Evolutionary conservation across 441 rosid genomes (phyloP).

Genomic region (Brassica hybrid): DNA sequence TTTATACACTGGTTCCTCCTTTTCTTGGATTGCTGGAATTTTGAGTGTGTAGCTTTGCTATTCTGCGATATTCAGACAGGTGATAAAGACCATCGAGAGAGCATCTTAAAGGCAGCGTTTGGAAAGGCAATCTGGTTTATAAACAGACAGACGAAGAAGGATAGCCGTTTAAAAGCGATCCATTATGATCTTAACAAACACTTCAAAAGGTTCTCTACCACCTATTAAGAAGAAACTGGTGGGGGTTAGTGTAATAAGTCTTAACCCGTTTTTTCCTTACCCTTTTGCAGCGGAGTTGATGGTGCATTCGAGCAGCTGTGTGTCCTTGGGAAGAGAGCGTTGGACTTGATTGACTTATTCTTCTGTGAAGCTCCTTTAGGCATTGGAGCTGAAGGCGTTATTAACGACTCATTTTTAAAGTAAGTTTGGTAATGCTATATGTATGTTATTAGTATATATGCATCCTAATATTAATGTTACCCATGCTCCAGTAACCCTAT

Average conservation of each 20-base stretch:
- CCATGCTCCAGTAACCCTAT: conserved; percentile 36
- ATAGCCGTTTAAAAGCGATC: conserved; percentile 58
- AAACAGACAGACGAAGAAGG: conserved; percentile 49
- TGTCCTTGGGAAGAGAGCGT: conserved; percentile 57
- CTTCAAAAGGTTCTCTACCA: conserved; percentile 61
- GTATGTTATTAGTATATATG: no score
- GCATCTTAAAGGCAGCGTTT: conserved; percentile 64
- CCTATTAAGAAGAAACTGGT: conserved; percentile 11
- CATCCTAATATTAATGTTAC: conserved; percentile 36
- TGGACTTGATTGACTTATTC: conserved; percentile 60
- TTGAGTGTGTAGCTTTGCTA: conserved; percentile 28
- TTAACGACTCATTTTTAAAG: conserved; percentile 53
- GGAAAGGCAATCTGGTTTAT: conserved; percentile 62
- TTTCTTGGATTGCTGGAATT: conserved; percentile 10
- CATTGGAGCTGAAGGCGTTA: conserved; percentile 49
- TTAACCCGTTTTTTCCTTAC: conserved; percentile 6
- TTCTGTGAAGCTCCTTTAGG: conserved; percentile 52
- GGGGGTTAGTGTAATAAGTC: conserved; percentile 13
- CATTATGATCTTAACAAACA: conserved; percentile 72
- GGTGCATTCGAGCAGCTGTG: conserved; percentile 56
- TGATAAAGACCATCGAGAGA: conserved; percentile 71
- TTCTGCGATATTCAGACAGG: conserved; percentile 52
- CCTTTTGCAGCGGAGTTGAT: conserved; percentile 51
- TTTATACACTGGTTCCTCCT: no score
- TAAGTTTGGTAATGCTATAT: conserved; percentile 48